Evolutionary conservation across 768 basidiomycete genomes (phyloP).

Genomic region (Panellus pusillus): DNA sequence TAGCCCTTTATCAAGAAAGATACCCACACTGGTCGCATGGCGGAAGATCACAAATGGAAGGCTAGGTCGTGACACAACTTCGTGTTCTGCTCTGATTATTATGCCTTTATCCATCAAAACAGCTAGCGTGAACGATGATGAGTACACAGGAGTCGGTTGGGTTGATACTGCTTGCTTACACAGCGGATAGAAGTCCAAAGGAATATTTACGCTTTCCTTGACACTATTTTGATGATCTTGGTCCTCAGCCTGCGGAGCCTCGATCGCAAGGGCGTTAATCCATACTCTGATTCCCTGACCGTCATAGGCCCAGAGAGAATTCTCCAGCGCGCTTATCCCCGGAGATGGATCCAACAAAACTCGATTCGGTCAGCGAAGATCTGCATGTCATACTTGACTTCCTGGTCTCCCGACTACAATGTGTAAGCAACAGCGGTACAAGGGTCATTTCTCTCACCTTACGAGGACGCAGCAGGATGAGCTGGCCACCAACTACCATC

Average conservation of each 20-base stretch:
- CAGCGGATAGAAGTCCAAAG: constrained; percentile 92
- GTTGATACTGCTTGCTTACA: constrained; percentile 47
- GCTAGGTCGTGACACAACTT: constrained; percentile 70
- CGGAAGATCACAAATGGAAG: constrained; percentile 91
- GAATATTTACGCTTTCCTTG: constrained; percentile 91
- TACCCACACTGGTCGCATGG: constrained; percentile 82
- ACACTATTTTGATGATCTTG: constrained; percentile 49
- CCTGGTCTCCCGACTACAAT: constrained; percentile 71
- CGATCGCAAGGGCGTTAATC: constrained; percentile 94
- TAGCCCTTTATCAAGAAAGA: constrained; percentile 1
- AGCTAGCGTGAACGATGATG: constrained; percentile 45
- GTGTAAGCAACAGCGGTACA: neutral
- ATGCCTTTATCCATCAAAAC: constrained; percentile 99
- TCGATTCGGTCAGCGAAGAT: constrained; percentile 96
- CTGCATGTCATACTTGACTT: constrained; percentile 97
- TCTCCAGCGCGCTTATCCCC: constrained; percentile 93
- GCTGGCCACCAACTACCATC: constrained; percentile 91
- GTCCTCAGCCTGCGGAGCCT: constrained; percentile 48
- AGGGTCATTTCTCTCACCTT: constrained; percentile 52
- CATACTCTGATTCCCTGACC: constrained; percentile 88
- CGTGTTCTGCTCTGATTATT: constrained; percentile 93
- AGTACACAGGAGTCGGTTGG: neutral
- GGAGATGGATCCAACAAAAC: constrained; percentile 97
- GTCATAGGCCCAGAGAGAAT: constrained; percentile 97
- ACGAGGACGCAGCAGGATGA: constrained; percentile 86